Evolutionary conservation across 768 basidiomycete species (phyloP).

Genomic region (Lactarius deliciosus): DNA sequence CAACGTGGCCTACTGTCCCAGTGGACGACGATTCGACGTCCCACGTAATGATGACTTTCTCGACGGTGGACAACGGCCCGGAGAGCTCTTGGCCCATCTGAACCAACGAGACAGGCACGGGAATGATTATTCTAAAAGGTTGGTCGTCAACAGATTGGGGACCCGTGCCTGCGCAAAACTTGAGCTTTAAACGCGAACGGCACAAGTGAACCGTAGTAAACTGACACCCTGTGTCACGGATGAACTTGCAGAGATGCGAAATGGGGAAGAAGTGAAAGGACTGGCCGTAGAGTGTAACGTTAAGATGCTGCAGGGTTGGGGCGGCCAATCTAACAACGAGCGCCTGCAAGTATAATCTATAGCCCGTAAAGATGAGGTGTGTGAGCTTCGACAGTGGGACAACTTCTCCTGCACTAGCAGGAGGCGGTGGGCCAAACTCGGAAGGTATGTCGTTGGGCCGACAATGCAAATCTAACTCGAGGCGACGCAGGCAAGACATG

Average conservation of each 20-base stretch:
- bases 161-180: neutral
- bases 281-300: too few relatives aligned
- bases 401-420: neutral
- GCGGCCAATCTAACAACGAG: too few relatives aligned
- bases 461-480: neutral
- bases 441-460: accelerated
- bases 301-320: too few relatives aligned
- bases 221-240: too few relatives aligned
- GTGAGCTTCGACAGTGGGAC: too few relatives aligned
- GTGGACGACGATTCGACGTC: neutral
- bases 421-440: neutral
- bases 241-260: too few relatives aligned
- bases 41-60: neutral
- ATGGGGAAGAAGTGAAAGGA: too few relatives aligned
- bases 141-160: neutral
- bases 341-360: too few relatives aligned
- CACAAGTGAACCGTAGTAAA: neutral
- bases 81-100: neutral
- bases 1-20: neutral
- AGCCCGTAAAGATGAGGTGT: too few relatives aligned
- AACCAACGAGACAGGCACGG: neutral
- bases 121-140: neutral
- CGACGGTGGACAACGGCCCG: neutral
- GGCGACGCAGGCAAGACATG: neutral
- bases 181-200: neutral